Base-by-base conservation (phyloP, 2,329 filamentous ascomycete species). In the Phaeosphaeriaceae sp. region DNA sequence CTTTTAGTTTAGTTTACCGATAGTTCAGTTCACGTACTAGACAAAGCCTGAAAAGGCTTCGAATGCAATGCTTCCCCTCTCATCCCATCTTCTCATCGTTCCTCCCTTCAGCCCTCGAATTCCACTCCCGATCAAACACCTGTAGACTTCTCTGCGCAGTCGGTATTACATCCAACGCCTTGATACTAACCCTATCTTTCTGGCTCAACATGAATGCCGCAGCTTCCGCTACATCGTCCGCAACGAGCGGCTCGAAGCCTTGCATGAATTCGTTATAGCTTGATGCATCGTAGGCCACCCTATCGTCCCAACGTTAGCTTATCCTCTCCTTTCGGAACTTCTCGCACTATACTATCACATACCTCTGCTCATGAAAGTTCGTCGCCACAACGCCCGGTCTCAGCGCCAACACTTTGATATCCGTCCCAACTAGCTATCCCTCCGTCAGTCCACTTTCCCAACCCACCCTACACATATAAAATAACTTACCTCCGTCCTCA, bases 321-420 rank as follows among this genome's bases (percentile, higher is more conserved):
- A n/a, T n/a, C n/a, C n/a, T n/a, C n/a, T n/a, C n/a, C n/a, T n/a
- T n/a, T n/a, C n/a, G n/a, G n/a, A n/a, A n/a, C n/a, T n/a, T n/a
- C n/a, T n/a, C n/a, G n/a, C n/a, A n/a, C n/a, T n/a, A n/a, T n/a
- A n/a, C n/a, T n/a, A n/a, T 21, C 42, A 36, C 54, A 21, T 52
- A 65, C 17, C 82, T 68, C 51, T 79, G 77, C 44, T 76, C 68
- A 60, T 84, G 83, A 49, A 84, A 85, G 57, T 84, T 74, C 0
- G 80, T 83, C 3, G 77, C 79, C 11, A 83, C 81, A n/a, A 79
- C 76, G 0, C 82, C 83, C 0, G 82, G 82, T 31, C 82, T 67
- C 15, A 84, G 58, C 0, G 79, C 80, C 7, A 83, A 55, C 0
- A 84, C 81, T n/a, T 79, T 76, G 54, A 84, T 81, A 58, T 83